Base-by-base conservation (phyloP, 768 basidiomycete genomes). In the Hygrocybe coccinea region DNA sequence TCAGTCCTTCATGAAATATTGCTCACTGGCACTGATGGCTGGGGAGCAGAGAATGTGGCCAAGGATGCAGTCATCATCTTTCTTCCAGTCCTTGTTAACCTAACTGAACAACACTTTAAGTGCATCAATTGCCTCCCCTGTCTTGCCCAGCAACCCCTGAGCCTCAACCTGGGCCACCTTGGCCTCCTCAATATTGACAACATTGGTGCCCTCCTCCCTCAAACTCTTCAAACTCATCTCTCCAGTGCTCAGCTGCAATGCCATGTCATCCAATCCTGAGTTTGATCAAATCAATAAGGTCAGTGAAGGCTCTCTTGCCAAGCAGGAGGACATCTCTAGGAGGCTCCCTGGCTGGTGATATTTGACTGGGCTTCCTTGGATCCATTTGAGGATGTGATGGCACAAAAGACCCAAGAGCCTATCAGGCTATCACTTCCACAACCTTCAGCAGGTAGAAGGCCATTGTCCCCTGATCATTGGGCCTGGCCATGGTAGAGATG, bases 361-460 rank as follows among this genome's bases (percentile, higher is more conserved):
- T 54, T 69, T 69, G 46, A 63, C 62, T 71, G 70, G 63, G 55
- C 58, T 54, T 64, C 63, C 29, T 62, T 57, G n/a, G 65, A 49
- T 37, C 65, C 58, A 47, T 59, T 39, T n/a, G 52, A 54, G 52
- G 52, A 43, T 41, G 52, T 44, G 52, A 45, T 64, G 68, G 59
- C 67, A 67, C 22, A 67, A 59, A 57, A 71, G 62, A 21, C 63
- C 63, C 54, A 69, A 65, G 50, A 64, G 59, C n/a, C n/a, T n/a
- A n/a, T n/a, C n/a, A n/a, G n/a, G 5, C 48, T 65, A 47, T 65
- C 54, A 59, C 65, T 71, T 54, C 52, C 54, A 37, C 65, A 65
- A 63, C 66, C 71, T 62, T 72, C 64, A 17, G 64, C 51, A 74
- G 63, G 65, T 72, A 74, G 60, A 74, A 57, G 52, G 60, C 67